A percentile compares a stretch with the other conserved stretches of the same genome.
phyloP scores from a whole-genome alignment of 169 alveolate species.

The Cyclospora cayetanensis region DNA sequence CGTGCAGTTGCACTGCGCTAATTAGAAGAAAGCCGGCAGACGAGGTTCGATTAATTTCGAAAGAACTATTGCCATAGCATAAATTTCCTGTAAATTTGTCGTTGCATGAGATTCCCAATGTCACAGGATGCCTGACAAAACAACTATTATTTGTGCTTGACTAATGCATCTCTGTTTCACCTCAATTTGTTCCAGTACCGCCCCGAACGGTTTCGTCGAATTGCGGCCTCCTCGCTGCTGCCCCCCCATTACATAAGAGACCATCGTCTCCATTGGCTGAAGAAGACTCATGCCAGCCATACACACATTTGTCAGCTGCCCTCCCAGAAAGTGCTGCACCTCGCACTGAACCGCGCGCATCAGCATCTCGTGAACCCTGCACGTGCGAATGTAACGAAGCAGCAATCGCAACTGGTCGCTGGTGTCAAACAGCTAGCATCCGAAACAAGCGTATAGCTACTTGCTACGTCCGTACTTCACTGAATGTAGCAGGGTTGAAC shows the following conservation, averaged over 20 bases:
- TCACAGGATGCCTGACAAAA: too few relatives aligned
- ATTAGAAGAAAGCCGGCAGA: too few relatives aligned
- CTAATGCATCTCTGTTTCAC: neutral
- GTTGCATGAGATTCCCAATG: too few relatives aligned
- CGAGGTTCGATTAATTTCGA: too few relatives aligned
- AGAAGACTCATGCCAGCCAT: conserved; percentile 71
- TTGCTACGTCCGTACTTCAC: too few relatives aligned
- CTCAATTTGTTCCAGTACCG: conserved; percentile 48
- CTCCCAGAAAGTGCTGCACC: conserved; percentile 72
- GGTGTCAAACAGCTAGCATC: too few relatives aligned
- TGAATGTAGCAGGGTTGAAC: too few relatives aligned
- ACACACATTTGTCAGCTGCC: conserved; percentile 65
- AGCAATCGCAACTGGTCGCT: neutral
- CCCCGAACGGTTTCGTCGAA: conserved; percentile 6
- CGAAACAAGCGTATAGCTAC: too few relatives aligned
- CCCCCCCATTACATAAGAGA: conserved; percentile 72
- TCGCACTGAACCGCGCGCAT: conserved; percentile 73
- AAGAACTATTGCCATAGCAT: too few relatives aligned
- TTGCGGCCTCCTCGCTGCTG: neutral
- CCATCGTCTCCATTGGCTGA: conserved; percentile 73
- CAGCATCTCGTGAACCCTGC: conserved; percentile 65
- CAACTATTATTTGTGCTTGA: too few relatives aligned
- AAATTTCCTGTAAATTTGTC: too few relatives aligned
- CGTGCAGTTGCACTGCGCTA: too few relatives aligned
- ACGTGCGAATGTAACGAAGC: neutral